These are phyloP conservation scores for Mucor circinelloides DNA, from an alignment of 371 early-diverging fungal genomes.

Conservation along the genomic window DNA sequence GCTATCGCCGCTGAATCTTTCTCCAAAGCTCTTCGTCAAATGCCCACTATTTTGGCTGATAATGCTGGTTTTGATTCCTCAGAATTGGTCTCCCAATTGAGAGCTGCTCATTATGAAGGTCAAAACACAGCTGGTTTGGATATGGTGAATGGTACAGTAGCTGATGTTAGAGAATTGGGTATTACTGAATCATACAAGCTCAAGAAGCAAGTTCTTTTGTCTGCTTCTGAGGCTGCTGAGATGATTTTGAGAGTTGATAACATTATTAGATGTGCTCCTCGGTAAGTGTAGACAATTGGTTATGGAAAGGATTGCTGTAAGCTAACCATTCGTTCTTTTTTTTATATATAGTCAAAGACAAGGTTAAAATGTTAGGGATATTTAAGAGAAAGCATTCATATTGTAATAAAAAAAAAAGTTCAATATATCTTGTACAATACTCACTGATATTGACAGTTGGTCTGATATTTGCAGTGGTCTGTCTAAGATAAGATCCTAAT, in stretches of 20 bases:
- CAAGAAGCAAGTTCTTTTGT: conserved; percentile 96
- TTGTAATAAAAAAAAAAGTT: conserved; percentile 6
- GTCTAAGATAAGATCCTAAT: too few species aligned
- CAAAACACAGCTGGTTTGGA: conserved; percentile 86
- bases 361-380: conserved; percentile 13
- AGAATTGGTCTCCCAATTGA: conserved; percentile 90
- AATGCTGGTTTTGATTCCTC: conserved; percentile 99
- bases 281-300: conserved; percentile 38
- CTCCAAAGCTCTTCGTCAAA: conserved; percentile 94
- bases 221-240: conserved; percentile 99
- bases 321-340: not conserved
- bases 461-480: not conserved
- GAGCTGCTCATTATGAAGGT: conserved; percentile 92
- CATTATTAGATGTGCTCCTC: conserved; percentile 95
- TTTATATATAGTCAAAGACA: conserved; percentile 26
- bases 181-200: conserved; percentile 98
- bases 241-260: conserved; percentile 99
- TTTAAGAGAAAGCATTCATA: not conserved
- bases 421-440: not conserved
- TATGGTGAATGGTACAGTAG: conserved; percentile 83
- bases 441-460: too few species aligned
- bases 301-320: not conserved
- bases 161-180: conserved; percentile 86
- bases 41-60: conserved; percentile 98
- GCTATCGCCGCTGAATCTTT: conserved; percentile 98